These are phyloP conservation scores for Stachybotrys echinatus DNA, from an alignment of 2,329 filamentous ascomycete species.

Conservation along the genomic window DNA sequence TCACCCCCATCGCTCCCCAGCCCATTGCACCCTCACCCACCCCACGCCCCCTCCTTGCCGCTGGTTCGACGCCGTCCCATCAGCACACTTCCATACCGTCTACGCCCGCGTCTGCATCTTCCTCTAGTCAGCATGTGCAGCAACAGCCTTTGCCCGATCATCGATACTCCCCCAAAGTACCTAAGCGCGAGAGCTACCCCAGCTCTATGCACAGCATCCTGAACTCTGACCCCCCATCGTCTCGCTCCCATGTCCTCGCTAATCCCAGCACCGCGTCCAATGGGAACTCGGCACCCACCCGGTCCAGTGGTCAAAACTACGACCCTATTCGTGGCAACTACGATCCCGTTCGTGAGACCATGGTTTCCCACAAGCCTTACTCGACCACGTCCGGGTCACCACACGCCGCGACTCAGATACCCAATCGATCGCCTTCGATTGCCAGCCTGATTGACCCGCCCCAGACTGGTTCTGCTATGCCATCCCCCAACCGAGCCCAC, in stretches of 20 bases:
- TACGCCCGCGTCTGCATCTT: constrained; percentile 8
- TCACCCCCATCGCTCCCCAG: constrained; percentile 25
- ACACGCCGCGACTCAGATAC: constrained; percentile 29
- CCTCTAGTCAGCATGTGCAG: constrained; percentile 15
- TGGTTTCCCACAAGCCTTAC: constrained; percentile 46
- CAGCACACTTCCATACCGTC: constrained; percentile 12
- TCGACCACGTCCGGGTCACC: constrained; percentile 43
- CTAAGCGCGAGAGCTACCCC: constrained; percentile 46
- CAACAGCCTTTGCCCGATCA: constrained; percentile 21
- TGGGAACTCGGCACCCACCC: constrained; percentile 38
- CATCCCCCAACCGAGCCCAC: constrained; percentile 22
- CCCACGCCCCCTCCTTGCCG: constrained; percentile 16
- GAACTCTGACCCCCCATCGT: constrained; percentile 39
- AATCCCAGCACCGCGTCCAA: constrained; percentile 30
- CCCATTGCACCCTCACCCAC: constrained; percentile 16
- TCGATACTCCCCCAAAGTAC: constrained; percentile 37
- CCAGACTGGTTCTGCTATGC: constrained; percentile 17
- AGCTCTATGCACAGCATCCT: constrained; percentile 52
- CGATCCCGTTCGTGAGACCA: constrained; percentile 59
- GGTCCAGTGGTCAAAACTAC: constrained; percentile 76
- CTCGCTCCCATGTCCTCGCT: constrained; percentile 34
- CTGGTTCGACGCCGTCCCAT: constrained; percentile 18
- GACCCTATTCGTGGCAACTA: constrained; percentile 82
- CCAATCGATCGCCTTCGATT: constrained; percentile 70
- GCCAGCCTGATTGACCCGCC: constrained; percentile 73